These are phyloP conservation scores for Chlorella sorokiniana DNA, from an alignment of 139 green algal genomes.

Conservation along the genomic window DNA sequence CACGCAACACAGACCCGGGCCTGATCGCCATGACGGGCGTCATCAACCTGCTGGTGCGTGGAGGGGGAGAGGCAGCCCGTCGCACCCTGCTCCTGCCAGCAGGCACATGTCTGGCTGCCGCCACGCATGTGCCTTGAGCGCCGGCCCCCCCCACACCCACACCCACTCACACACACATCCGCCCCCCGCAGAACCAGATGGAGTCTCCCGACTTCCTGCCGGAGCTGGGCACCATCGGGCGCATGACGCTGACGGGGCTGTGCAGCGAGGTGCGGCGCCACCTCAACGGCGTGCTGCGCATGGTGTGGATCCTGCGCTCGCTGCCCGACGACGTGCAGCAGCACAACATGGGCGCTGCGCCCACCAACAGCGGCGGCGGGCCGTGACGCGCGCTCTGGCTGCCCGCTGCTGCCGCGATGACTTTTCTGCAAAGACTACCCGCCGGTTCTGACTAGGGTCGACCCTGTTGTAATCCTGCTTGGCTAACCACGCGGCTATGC, in stretches of 20 bases:
- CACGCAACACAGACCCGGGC: conserved; percentile 29
- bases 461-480: no score
- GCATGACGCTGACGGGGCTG: conserved; percentile 20
- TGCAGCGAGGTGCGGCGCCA: conserved; percentile 32
- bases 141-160: background rate
- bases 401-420: background rate
- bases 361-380: background rate
- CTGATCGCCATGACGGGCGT: conserved; percentile 39
- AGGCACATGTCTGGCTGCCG: no score
- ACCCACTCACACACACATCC: background rate
- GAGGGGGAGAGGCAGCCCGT: background rate
- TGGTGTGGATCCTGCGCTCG: conserved; percentile 36
- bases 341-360: conserved; percentile 6
- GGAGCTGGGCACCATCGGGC: conserved; percentile 16
- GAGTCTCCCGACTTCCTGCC: conserved; percentile 30
- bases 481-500: no score
- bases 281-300: conserved; percentile 31
- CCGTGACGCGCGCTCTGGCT: background rate
- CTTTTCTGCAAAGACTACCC: no score
- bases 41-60: conserved; percentile 34
- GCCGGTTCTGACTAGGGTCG: no score
- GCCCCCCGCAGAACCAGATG: conserved; percentile 26
- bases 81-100: background rate
- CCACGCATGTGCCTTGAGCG: no score
- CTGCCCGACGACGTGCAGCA: conserved; percentile 34